Percentiles rank a stretch among this genome's conserved stretches.
phyloP scores from a whole-genome alignment of 805 yeast genomes.

The Saccharomycopsis olivae region DNA sequence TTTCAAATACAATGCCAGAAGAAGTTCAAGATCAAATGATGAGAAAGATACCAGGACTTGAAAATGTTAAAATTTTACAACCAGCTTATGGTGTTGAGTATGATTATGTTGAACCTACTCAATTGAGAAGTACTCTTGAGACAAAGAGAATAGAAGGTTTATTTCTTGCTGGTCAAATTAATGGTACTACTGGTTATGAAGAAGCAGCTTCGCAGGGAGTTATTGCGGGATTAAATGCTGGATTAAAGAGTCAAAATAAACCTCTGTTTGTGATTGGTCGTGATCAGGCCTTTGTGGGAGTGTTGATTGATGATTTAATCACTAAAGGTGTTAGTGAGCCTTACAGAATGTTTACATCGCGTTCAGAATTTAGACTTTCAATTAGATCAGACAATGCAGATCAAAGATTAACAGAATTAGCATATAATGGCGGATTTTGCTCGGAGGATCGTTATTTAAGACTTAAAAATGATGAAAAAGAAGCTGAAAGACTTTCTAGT shows the following conservation, averaged over 20 bases:
- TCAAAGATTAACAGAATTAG: slow-evolving; percentile 62
- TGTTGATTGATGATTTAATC: slow-evolving; percentile 83
- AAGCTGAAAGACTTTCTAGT: slow-evolving; percentile 34
- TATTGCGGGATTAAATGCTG: slow-evolving; percentile 93
- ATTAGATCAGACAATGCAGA: slow-evolving; percentile 95
- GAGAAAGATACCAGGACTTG: slow-evolving; percentile 76
- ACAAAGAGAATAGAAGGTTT: slow-evolving; percentile 72
- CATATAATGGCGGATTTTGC: slow-evolving; percentile 57
- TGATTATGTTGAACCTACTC: slow-evolving; percentile 92
- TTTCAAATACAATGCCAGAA: slow-evolving; percentile 92
- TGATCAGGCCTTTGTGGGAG: slow-evolving; percentile 86
- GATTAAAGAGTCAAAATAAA: slow-evolving; percentile 35
- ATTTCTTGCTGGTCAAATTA: slow-evolving; percentile 91
- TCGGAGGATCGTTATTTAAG: slow-evolving; percentile 43
- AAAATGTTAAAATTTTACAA: slow-evolving; percentile 76
- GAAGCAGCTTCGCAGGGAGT: slow-evolving; percentile 98
- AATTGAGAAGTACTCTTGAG: slow-evolving; percentile 64
- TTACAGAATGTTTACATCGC: slow-evolving; percentile 93
- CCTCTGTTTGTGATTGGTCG: slow-evolving; percentile 50
- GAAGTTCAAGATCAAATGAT: slow-evolving; percentile 76
- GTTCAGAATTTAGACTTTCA: slow-evolving; percentile 86
- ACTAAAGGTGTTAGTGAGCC: slow-evolving; percentile 97
- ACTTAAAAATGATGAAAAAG: slow-evolving; percentile 32
- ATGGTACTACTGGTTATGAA: slow-evolving; percentile 98
- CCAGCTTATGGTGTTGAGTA: slow-evolving; percentile 99